Base-by-base conservation (phyloP, 768 basidiomycete species). In the Pleurotus eryngii region DNA sequence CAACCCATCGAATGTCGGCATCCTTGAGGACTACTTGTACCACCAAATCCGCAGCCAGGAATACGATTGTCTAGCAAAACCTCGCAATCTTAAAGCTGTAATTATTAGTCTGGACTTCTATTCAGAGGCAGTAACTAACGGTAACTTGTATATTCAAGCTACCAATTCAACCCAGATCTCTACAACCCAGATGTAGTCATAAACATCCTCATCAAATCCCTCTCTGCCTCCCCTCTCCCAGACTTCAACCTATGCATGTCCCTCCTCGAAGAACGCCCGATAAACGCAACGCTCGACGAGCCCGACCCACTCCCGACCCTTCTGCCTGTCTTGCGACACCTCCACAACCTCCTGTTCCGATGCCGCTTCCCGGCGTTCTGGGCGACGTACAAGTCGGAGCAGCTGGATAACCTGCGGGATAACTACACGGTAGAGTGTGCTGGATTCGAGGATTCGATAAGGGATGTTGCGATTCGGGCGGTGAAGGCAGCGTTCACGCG, bases 221-320 rank as follows among this genome's bases (percentile, higher is more conserved):
- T 97, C 57, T 87, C 91, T 40, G 84, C 91, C 1, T 80, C 87
- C 49, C 92, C 94, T 35, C 81, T 88, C 46, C 91, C 95, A 57
- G 96, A 99, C 69, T 99, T 96, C 76, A 89, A 91, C 65, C 89
- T 98, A 61, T 95, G 91, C 65, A 83, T 96, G 63, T 91, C 95
- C 48, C 82, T 99, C n/a, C 78, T 95, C 39, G 90, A 93, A 59
- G 92, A 94, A 62, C 82, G 86, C 47, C 70, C 80, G 15, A 66
- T 72, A 49, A 83, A 71, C 58, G 58, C 78, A 43, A 79, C 77
- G 62, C 73, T 84, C 9, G 90, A 92, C 63, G 90, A 93, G 65
- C 87, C 89, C 24, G 90, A 93, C 77, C 92, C 91, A 50, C 78
- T 92, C 22, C 85, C 89, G 17, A 57, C 76, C 46, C 78, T 91